phyloP scores from a whole-genome alignment of 306 rosid species.

The Dryas octopetala region DNA sequence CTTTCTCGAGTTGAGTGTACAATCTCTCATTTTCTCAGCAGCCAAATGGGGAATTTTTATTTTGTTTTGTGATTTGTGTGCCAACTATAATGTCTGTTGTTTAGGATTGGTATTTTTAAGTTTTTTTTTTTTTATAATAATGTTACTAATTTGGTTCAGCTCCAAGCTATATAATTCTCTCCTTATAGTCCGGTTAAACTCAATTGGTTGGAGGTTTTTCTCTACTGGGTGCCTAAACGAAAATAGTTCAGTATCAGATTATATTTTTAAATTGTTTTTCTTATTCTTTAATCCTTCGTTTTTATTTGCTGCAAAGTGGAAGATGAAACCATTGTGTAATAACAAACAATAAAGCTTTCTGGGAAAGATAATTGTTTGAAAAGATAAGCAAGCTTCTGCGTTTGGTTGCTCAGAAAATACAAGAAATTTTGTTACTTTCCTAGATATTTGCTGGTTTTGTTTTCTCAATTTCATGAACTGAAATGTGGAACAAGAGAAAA shows the following conservation, averaged over 20 bases:
- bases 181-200: no score
- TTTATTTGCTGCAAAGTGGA: no score
- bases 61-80: background rate
- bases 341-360: background rate
- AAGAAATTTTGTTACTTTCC: background rate
- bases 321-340: background rate
- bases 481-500: conserved; percentile 14
- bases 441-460: no score
- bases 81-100: background rate
- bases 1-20: background rate
- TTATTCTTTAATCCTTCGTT: no score
- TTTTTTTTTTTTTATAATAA: background rate
- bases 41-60: background rate
- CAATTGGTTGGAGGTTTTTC: no score
- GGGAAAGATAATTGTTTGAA: background rate
- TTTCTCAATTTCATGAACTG: background rate
- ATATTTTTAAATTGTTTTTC: no score
- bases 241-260: no score
- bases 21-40: background rate
- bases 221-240: no score
- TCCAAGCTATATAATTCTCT: no score
- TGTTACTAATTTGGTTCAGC: background rate
- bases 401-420: background rate
- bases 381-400: background rate
- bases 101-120: background rate